Evolutionary conservation across 768 basidiomycete genomes (phyloP).

Genomic region (Xerocomellus chrysenteron): DNA sequence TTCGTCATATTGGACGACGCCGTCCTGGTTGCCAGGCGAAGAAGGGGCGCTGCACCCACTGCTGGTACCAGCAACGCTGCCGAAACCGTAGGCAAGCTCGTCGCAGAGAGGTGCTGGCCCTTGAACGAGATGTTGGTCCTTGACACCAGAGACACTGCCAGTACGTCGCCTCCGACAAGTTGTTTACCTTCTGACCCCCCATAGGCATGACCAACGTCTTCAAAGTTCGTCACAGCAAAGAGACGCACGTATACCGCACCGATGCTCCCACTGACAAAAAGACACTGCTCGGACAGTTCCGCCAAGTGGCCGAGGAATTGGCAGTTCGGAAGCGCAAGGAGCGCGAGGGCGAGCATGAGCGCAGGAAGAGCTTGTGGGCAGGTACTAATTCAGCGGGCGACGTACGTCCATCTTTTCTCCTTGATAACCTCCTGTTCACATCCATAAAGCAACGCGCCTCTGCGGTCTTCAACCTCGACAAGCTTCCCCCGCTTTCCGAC

Average conservation of each 20-base stretch:
- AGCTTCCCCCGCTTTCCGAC: slow-evolving; percentile 64
- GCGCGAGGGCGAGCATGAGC: slow-evolving; percentile 89
- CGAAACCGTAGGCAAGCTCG: slow-evolving; percentile 67
- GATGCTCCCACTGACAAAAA: slow-evolving; percentile 85
- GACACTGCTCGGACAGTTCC: slow-evolving; percentile 76
- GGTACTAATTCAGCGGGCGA: slow-evolving; percentile 42
- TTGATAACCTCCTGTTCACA: background rate
- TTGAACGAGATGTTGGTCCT: slow-evolving; percentile 92
- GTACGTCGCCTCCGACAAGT: slow-evolving; percentile 44
- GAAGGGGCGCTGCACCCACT: slow-evolving; percentile 58
- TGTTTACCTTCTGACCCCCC: slow-evolving; percentile 3
- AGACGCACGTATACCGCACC: slow-evolving; percentile 91
- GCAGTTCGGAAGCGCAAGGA: slow-evolving; percentile 87
- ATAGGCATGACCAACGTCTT: slow-evolving; percentile 91
- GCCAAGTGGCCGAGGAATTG: slow-evolving; percentile 91
- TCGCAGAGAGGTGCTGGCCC: slow-evolving; percentile 92
- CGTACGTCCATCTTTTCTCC: slow-evolving; percentile 29
- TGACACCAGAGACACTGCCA: slow-evolving; percentile 93
- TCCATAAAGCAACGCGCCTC: slow-evolving; percentile 32
- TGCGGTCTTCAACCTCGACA: slow-evolving; percentile 33
- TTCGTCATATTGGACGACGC: slow-evolving; percentile 92
- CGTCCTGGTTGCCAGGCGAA: slow-evolving; percentile 79
- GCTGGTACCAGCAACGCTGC: slow-evolving; percentile 60
- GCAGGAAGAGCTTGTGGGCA: slow-evolving; percentile 75
- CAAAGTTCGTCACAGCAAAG: slow-evolving; percentile 91